These are phyloP conservation scores for Globisporangium paddicum DNA, from an alignment of 352 stramenopile species.

Conservation along the genomic window DNA sequence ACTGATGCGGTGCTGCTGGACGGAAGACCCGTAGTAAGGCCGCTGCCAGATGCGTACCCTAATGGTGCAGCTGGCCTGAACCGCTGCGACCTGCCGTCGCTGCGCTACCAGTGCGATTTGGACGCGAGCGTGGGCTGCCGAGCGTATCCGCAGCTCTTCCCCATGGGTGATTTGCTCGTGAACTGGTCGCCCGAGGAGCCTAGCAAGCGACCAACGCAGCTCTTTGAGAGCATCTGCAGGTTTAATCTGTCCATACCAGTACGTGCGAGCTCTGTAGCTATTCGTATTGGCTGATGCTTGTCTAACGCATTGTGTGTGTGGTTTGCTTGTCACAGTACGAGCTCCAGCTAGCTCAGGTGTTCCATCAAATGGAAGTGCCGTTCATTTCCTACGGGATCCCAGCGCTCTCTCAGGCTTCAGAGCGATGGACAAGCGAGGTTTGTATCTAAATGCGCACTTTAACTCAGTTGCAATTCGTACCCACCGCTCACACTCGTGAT, in stretches of 20 bases:
- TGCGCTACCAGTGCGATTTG: slow-evolving; percentile 57
- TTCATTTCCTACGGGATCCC: slow-evolving; percentile 93
- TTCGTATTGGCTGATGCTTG: neutral
- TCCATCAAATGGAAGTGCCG: slow-evolving; percentile 90
- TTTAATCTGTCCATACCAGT: slow-evolving; percentile 61
- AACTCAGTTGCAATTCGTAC: neutral
- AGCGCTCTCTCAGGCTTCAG: slow-evolving; percentile 53
- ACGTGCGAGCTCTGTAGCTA: slow-evolving; percentile 1
- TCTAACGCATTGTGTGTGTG: slow-evolving; percentile 3
- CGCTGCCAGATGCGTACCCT: slow-evolving; percentile 31
- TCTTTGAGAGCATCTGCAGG: slow-evolving; percentile 58
- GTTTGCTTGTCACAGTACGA: slow-evolving; percentile 40
- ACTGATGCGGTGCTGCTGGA: slow-evolving; percentile 22
- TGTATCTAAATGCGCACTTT: neutral
- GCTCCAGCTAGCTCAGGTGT: slow-evolving; percentile 83
- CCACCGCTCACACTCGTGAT: neutral
- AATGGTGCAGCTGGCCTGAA: slow-evolving; percentile 41
- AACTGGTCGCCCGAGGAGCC: slow-evolving; percentile 80
- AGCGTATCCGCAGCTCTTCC: slow-evolving; percentile 67
- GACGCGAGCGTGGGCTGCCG: slow-evolving; percentile 29
- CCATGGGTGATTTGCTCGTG: slow-evolving; percentile 59
- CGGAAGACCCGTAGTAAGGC: slow-evolving; percentile 23
- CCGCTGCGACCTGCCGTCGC: slow-evolving; percentile 46
- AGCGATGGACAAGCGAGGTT: slow-evolving; percentile 83
- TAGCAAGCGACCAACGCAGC: slow-evolving; percentile 16